Percentiles rank a stretch among this genome's conserved stretches.
Evolutionary conservation across 1,284 basidiomycete genomes (phyloP).

Genomic region (Meripilus lineatus): DNA sequence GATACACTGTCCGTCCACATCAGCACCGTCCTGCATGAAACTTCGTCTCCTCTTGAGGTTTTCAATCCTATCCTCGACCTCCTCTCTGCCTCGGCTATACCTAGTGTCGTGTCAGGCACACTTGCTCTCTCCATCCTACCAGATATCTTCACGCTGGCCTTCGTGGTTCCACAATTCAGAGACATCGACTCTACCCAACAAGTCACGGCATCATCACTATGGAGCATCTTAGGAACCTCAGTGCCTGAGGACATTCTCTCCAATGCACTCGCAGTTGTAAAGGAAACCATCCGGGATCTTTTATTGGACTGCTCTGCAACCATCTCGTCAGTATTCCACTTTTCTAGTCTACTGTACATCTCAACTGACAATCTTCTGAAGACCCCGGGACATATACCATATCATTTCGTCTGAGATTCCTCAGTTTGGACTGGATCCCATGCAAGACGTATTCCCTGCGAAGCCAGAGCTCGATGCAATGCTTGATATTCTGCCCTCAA

Average conservation of each 20-base stretch:
- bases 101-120: slow-evolving; percentile 8
- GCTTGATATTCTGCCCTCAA: slow-evolving; percentile 41
- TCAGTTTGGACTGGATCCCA: too few species aligned
- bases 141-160: slow-evolving; percentile 43
- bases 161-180: slow-evolving; percentile 37
- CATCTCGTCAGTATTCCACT: too few species aligned
- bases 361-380: slow-evolving; percentile 8
- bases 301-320: slow-evolving; percentile 29
- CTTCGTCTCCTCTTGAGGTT: slow-evolving; percentile 9
- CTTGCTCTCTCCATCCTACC: slow-evolving; percentile 31
- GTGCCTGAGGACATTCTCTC: slow-evolving; percentile 19
- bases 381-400: slow-evolving; percentile 1
- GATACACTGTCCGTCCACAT: slow-evolving; percentile 35
- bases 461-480: slow-evolving; percentile 41
- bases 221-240: slow-evolving; percentile 16
- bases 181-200: slow-evolving; percentile 11
- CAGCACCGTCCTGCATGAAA: slow-evolving; percentile 30
- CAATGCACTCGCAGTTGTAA: slow-evolving; percentile 31
- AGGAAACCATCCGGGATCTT: slow-evolving; percentile 36
- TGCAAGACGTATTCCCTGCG: slow-evolving; percentile 41
- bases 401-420: slow-evolving; percentile 12
- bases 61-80: slow-evolving; percentile 29
- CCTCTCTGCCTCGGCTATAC: slow-evolving; percentile 27
- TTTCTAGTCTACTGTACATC: slow-evolving; percentile 9
- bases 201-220: slow-evolving; percentile 17